These are phyloP conservation scores for Musa beccarii DNA, from an alignment of 176 grass and related monocot genomes.

Conservation along the genomic window DNA sequence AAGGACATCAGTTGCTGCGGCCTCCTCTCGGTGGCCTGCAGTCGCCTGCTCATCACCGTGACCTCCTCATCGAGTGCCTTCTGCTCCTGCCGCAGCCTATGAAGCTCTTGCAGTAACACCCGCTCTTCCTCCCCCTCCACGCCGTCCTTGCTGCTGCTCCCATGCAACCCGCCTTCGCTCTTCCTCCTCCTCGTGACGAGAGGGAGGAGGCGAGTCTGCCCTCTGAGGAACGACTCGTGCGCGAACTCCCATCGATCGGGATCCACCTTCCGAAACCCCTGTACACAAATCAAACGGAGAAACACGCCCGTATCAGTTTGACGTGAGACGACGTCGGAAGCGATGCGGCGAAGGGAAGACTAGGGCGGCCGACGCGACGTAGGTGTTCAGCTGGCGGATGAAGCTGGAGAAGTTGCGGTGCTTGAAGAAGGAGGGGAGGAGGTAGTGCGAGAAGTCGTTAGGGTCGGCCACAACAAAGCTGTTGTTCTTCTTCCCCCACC, in stretches of 20 bases:
- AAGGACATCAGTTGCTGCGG: constrained; percentile 58
- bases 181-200: constrained; percentile 43
- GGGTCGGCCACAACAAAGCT: constrained; percentile 59
- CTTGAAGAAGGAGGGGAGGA: constrained; percentile 55
- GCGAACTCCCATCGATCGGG: constrained; percentile 73
- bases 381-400: constrained; percentile 30
- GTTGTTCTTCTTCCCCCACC: constrained; percentile 50
- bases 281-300: neutral
- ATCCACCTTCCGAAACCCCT: constrained; percentile 76
- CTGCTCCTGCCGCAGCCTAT: constrained; percentile 43
- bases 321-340: neutral
- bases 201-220: constrained; percentile 53
- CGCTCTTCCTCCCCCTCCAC: neutral
- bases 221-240: constrained; percentile 55
- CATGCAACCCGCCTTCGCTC: neutral
- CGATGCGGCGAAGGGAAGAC: no score
- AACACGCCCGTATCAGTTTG: no score
- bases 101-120: constrained; percentile 32
- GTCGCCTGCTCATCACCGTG: constrained; percentile 39
- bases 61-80: constrained; percentile 45
- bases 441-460: constrained; percentile 45
- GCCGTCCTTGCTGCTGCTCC: neutral
- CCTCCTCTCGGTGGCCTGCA: constrained; percentile 49
- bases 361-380: neutral
- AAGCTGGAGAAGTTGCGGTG: constrained; percentile 35